Percentiles rank a stretch among this genome's conserved stretches.
phyloP scores from a whole-genome alignment of 1,139 yeast species.

The Yamadazyma trypodendri region DNA sequence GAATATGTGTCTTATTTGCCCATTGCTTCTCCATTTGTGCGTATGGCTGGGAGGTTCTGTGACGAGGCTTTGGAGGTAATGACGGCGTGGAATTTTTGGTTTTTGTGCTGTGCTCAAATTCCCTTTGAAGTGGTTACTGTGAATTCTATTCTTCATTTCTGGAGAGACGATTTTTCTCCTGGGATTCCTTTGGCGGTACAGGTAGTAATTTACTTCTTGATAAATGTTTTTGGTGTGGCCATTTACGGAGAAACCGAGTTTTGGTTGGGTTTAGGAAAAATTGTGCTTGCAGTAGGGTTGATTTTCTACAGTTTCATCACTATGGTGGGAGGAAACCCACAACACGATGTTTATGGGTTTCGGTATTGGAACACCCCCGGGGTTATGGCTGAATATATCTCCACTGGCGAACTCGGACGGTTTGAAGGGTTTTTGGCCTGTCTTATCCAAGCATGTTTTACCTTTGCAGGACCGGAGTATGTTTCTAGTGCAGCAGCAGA shows the following conservation, averaged over 20 bases:
- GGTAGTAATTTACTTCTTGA: slow-evolving; percentile 57
- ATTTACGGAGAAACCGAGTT: slow-evolving; percentile 69
- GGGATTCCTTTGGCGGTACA: slow-evolving; percentile 68
- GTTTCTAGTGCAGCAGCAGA: slow-evolving; percentile 69
- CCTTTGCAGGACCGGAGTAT: slow-evolving; percentile 74
- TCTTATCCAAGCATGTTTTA: slow-evolving; percentile 71
- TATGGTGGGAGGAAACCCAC: slow-evolving; percentile 60
- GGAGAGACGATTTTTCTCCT: slow-evolving; percentile 74
- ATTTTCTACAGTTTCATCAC: slow-evolving; percentile 48
- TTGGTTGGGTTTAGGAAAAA: slow-evolving; percentile 60
- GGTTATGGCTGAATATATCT: slow-evolving; percentile 48
- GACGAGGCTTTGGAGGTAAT: slow-evolving; percentile 74
- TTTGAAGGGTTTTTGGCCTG: slow-evolving; percentile 67
- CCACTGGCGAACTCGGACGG: slow-evolving; percentile 29
- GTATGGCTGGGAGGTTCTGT: slow-evolving; percentile 56
- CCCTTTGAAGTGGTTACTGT: slow-evolving; percentile 87
- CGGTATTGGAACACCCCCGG: slow-evolving; percentile 67
- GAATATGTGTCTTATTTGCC: slow-evolving; percentile 85
- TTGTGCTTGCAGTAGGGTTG: slow-evolving; percentile 54
- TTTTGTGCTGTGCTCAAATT: slow-evolving; percentile 71
- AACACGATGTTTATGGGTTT: slow-evolving; percentile 62
- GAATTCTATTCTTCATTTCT: slow-evolving; percentile 72
- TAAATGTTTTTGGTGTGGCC: slow-evolving; percentile 62
- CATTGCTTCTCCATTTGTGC: slow-evolving; percentile 59
- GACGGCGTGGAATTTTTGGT: slow-evolving; percentile 82